Conservation (phyloP, 805 yeast species). For the Groenewaldozyma salmanticensis region DNA sequence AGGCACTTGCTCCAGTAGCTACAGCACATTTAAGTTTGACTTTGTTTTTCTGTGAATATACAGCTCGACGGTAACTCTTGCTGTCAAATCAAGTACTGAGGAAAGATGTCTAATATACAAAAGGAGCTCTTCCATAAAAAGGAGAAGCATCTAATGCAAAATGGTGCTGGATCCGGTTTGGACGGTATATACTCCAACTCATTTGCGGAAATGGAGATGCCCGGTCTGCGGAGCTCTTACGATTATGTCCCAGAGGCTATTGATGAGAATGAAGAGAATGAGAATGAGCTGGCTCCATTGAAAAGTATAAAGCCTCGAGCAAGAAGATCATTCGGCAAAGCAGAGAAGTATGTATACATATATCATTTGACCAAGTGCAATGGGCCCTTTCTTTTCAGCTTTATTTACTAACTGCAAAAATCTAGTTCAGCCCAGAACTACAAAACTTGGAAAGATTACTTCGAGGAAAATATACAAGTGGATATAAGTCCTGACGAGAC, state of each 20-base stretch:
- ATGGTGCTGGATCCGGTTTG: not conserved
- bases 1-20: too few relatives aligned
- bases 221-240: not conserved
- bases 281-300: not conserved
- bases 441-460: constrained; percentile 28
- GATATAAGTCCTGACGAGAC: constrained; percentile 15
- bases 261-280: not conserved
- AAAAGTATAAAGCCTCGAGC: not conserved
- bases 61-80: too few relatives aligned
- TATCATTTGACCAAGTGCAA: too few relatives aligned
- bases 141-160: not conserved
- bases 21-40: too few relatives aligned
- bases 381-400: not conserved
- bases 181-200: not conserved
- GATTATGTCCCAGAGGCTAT: not conserved
- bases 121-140: constrained; percentile 11
- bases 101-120: constrained; percentile 8
- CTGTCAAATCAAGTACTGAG: too few relatives aligned
- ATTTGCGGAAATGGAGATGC: too few relatives aligned
- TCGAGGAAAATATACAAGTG: constrained; percentile 22
- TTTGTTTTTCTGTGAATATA: too few relatives aligned
- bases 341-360: too few relatives aligned
- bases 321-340: not conserved
- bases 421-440: not conserved
- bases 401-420: not conserved